Percentiles rank a stretch among this genome's conserved stretches.
Evolutionary conservation across 768 basidiomycete species (phyloP).

Genomic region (Psilocybe azurescens): DNA sequence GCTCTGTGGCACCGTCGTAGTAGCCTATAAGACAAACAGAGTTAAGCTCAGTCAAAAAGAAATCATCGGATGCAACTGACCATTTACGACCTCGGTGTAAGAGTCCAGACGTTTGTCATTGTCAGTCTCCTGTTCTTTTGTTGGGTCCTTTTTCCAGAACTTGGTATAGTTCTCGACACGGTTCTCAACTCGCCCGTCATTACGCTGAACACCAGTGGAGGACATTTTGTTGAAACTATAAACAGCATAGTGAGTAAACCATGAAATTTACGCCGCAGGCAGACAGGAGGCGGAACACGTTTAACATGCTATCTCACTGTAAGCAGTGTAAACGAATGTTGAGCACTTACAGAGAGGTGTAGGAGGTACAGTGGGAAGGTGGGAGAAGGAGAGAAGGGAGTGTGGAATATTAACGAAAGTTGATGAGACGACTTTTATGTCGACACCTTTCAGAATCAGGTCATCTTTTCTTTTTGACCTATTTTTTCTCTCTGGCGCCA

Average conservation of each 20-base stretch:
- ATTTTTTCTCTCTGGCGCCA: slow-evolving; percentile 12
- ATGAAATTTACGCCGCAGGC: background rate
- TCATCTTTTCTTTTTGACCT: slow-evolving; percentile 22
- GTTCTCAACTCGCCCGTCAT: slow-evolving; percentile 64
- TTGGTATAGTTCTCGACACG: slow-evolving; percentile 87
- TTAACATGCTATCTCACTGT: background rate
- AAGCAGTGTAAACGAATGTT: too few relatives aligned
- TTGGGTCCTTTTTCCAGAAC: slow-evolving; percentile 89
- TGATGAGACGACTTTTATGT: slow-evolving; percentile 32
- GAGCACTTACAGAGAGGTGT: slow-evolving; percentile 9
- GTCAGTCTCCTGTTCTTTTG: slow-evolving; percentile 67
- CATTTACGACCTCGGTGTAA: slow-evolving; percentile 95
- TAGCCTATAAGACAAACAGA: slow-evolving; percentile 60
- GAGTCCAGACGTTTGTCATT: slow-evolving; percentile 76
- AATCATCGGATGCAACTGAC: slow-evolving; percentile 42
- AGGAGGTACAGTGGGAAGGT: slow-evolving; percentile 14
- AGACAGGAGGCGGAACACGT: slow-evolving; percentile 4
- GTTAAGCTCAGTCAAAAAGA: background rate
- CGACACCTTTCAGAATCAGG: slow-evolving; percentile 25
- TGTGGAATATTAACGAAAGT: background rate
- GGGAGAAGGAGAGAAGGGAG: slow-evolving; percentile 9
- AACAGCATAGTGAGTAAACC: background rate
- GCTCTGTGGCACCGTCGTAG: slow-evolving; percentile 94
- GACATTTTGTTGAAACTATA: slow-evolving; percentile 24
- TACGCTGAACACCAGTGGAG: slow-evolving; percentile 24